phyloP scores from a whole-genome alignment of 1,284 basidiomycete genomes.

The Fomes fomentarius region DNA sequence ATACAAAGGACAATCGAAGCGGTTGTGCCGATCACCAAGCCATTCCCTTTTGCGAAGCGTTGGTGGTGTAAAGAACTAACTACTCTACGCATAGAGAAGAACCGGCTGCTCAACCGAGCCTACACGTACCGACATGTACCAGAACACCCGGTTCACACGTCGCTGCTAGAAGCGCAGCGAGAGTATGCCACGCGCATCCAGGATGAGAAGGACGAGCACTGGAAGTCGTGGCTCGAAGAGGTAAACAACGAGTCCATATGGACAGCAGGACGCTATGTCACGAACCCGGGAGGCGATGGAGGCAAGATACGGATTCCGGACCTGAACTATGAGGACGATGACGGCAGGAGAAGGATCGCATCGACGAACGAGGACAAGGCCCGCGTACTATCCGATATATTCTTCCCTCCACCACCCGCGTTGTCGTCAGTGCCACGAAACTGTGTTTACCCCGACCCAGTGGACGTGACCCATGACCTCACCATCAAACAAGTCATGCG shows the following conservation, averaged over 20 bases:
- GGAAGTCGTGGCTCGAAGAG: constrained; percentile 1
- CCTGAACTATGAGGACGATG: constrained; percentile 17
- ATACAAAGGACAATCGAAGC: not conserved
- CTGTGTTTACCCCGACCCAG: constrained; percentile 29
- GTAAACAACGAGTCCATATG: not conserved
- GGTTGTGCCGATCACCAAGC: not conserved
- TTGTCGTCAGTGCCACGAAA: not conserved
- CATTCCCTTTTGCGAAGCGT: constrained; percentile 6
- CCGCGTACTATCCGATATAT: constrained; percentile 35
- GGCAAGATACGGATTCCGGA: not conserved
- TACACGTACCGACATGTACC: no score
- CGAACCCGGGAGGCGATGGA: not conserved
- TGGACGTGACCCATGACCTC: constrained; percentile 22
- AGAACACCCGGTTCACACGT: no score
- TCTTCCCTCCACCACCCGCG: constrained; percentile 27
- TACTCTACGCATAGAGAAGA: not conserved
- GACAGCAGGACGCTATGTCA: constrained; percentile 7
- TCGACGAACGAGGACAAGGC: constrained; percentile 25
- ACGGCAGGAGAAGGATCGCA: no score
- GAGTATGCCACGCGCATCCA: constrained; percentile 1
- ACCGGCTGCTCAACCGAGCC: not conserved
- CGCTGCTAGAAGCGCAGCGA: not conserved
- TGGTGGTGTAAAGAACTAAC: constrained; percentile 12
- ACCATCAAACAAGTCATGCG: constrained; percentile 24
- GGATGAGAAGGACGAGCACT: not conserved